Conservation (phyloP, 139 green algal species). For the Chlamydomonas eustigma region DNA sequence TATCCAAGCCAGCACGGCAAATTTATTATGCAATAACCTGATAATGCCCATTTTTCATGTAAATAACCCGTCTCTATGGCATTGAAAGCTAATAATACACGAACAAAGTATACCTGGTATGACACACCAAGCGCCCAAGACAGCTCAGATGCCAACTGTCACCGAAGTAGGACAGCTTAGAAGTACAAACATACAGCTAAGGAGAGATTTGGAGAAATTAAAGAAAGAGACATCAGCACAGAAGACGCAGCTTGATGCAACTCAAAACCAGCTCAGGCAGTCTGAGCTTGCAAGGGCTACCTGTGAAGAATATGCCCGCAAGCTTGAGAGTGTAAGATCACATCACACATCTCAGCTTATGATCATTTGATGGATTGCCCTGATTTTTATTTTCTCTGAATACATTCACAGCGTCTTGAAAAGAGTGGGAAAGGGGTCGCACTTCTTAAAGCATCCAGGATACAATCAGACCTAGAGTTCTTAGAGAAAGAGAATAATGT, state of each 20-base stretch:
- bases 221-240: neutral
- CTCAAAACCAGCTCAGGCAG: neutral
- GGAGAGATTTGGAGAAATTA: neutral
- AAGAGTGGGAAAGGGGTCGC: slow-evolving; percentile 11
- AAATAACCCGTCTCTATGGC: too few relatives aligned
- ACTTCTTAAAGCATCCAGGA: neutral
- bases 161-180: slow-evolving; percentile 6
- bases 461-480: slow-evolving; percentile 14
- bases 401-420: neutral
- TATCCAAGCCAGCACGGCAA: too few relatives aligned
- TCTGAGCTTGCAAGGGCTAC: slow-evolving; percentile 6
- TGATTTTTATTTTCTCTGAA: neutral
- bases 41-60: too few relatives aligned
- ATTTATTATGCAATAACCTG: too few relatives aligned
- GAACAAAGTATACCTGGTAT: too few relatives aligned
- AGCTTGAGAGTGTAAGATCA: neutral
- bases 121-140: too few relatives aligned
- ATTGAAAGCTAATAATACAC: too few relatives aligned
- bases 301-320: slow-evolving; percentile 4
- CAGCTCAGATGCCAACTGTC: neutral
- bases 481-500: slow-evolving; percentile 12
- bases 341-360: neutral
- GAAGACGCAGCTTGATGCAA: neutral
- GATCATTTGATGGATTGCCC: too few relatives aligned
- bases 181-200: neutral